Percentiles rank a stretch among this genome's conserved stretches.
These are phyloP conservation scores for Drosera capensis DNA, from an alignment of 148 eudicot genomes.

Conservation along the genomic window DNA sequence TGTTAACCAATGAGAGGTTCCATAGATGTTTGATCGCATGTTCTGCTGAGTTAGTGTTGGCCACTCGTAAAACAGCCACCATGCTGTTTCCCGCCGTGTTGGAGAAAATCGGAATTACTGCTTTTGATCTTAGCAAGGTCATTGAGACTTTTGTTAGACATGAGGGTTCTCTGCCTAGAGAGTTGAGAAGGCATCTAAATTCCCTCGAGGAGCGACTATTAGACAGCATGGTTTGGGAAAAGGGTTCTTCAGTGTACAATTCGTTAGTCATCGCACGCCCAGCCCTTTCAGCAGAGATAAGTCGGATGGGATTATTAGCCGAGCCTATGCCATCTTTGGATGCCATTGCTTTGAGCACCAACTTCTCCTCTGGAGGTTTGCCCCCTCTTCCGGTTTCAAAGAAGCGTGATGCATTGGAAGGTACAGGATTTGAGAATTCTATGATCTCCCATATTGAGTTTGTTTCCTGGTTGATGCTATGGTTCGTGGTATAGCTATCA, in stretches of 20 bases:
- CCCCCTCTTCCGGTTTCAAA: constrained; percentile 42
- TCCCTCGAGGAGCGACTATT: constrained; percentile 85
- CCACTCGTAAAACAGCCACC: constrained; percentile 87
- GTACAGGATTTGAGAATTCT: constrained; percentile 18
- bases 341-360: constrained; percentile 64
- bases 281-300: constrained; percentile 56
- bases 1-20: constrained; percentile 87
- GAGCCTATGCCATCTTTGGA: constrained; percentile 98
- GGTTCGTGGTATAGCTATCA: too few species aligned
- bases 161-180: constrained; percentile 90
- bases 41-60: constrained; percentile 96
- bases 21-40: constrained; percentile 98
- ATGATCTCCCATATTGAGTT: too few species aligned
- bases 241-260: constrained; percentile 98
- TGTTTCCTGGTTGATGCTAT: too few species aligned
- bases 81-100: constrained; percentile 96
- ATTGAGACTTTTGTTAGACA: constrained; percentile 94
- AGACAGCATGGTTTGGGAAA: constrained; percentile 99
- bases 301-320: constrained; percentile 69
- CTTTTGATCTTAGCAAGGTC: constrained; percentile 99
- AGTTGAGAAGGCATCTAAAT: constrained; percentile 80
- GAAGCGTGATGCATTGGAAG: constrained; percentile 41
- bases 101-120: constrained; percentile 93
- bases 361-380: constrained; percentile 53
- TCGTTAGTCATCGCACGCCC: constrained; percentile 79